Percentiles rank a stretch among this genome's conserved stretches.
Evolutionary conservation across 2,329 filamentous ascomycete genomes (phyloP).

Genomic region (Pseudogymnoascus sp.): DNA sequence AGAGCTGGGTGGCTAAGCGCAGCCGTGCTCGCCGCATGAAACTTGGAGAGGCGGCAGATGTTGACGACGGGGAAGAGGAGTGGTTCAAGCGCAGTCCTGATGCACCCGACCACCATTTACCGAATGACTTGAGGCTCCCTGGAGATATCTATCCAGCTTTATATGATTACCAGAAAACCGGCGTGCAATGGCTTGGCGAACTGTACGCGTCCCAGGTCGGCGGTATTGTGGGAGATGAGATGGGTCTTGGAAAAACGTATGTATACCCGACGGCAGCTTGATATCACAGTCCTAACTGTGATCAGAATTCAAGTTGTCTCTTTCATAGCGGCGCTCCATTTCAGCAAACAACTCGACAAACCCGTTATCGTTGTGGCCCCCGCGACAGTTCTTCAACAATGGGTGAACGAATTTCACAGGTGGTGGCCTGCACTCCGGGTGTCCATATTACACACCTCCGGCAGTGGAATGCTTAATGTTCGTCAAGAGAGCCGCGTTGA

Average conservation of each 20-base stretch:
- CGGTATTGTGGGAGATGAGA: constrained; percentile 94
- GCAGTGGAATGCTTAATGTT: constrained; percentile 90
- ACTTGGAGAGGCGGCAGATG: constrained; percentile 32
- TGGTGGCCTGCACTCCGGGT: constrained; percentile 99
- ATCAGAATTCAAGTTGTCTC: constrained; percentile 47
- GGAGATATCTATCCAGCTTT: constrained; percentile 89
- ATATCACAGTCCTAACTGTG: constrained; percentile 30
- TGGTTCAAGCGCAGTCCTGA: constrained; percentile 86
- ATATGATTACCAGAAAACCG: constrained; percentile 96
- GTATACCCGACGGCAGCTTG: not conserved
- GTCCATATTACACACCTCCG: constrained; percentile 89
- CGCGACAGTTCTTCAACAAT: constrained; percentile 90
- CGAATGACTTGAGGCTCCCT: constrained; percentile 68
- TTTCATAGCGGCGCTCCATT: constrained; percentile 84
- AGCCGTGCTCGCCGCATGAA: constrained; percentile 50
- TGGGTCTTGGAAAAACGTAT: constrained; percentile 91
- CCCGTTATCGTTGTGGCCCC: constrained; percentile 90
- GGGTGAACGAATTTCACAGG: constrained; percentile 96
- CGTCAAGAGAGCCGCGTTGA: constrained; percentile 54
- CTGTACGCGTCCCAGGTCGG: constrained; percentile 84
- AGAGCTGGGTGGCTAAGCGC: constrained; percentile 64
- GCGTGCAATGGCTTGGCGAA: constrained; percentile 93
- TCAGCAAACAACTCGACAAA: constrained; percentile 76
- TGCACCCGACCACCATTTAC: constrained; percentile 65
- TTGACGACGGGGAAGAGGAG: constrained; percentile 49